These are phyloP conservation scores for Citrus mangshanensis DNA, from an alignment of 345 rosid species.

Conservation along the genomic window DNA sequence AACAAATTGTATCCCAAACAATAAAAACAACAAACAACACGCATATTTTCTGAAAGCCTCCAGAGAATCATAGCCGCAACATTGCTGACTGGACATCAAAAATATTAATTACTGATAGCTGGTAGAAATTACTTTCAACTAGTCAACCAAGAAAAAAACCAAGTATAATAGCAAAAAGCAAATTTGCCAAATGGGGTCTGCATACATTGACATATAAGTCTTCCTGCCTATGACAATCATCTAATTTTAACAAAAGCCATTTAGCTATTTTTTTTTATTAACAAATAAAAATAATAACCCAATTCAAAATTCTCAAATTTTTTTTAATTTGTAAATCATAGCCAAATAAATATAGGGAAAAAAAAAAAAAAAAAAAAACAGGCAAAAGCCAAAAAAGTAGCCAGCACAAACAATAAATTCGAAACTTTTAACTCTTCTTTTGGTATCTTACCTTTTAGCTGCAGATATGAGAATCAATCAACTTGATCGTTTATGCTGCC, in stretches of 20 bases:
- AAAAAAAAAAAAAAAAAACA: neutral
- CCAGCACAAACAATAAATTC: conserved; percentile 26
- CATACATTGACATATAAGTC: conserved; percentile 20
- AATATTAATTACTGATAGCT: neutral
- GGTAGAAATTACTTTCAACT: neutral
- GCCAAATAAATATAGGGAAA: conserved; percentile 18
- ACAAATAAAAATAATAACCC: conserved; percentile 34
- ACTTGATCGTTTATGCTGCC: conserved; percentile 5
- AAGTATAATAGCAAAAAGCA: conserved; percentile 13
- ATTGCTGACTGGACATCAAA: neutral
- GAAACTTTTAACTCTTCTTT: conserved; percentile 18
- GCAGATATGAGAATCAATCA: conserved; percentile 10
- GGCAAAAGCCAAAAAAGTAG: conserved; percentile 1
- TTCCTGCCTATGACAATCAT: conserved; percentile 32
- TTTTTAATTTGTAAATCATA: conserved; percentile 32
- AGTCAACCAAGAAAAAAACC: conserved; percentile 2
- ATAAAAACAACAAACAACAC: neutral
- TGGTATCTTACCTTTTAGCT: conserved; percentile 24
- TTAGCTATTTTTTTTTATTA: conserved; percentile 27
- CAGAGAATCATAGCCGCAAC: neutral
- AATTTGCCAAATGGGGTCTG: conserved; percentile 18
- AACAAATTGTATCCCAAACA: neutral
- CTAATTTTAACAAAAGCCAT: conserved; percentile 32
- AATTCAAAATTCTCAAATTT: conserved; percentile 36
- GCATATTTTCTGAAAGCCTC: neutral